Evolutionary conservation across 164 flowering plant genomes (phyloP).

Genomic region (Nymphaea colorata): DNA sequence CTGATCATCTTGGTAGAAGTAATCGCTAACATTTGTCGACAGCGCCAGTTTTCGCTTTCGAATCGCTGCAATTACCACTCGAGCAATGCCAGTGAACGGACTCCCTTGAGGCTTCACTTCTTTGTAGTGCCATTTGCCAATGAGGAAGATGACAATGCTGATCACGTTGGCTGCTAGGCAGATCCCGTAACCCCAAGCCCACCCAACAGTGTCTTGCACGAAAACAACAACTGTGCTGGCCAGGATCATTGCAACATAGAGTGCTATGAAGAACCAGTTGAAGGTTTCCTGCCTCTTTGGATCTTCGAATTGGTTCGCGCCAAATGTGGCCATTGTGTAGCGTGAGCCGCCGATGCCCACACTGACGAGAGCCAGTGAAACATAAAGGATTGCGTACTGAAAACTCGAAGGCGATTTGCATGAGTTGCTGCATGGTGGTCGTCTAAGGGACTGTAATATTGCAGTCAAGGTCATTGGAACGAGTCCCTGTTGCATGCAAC

Average conservation of each 20-base stretch:
- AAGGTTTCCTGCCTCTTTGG: slow-evolving; percentile 19
- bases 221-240: slow-evolving; percentile 11
- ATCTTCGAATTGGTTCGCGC: slow-evolving; percentile 32
- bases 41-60: slow-evolving; percentile 16
- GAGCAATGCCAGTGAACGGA: no score
- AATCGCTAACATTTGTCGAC: slow-evolving; percentile 6
- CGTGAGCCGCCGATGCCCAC: slow-evolving; percentile 33
- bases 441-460: slow-evolving; percentile 23
- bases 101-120: no score
- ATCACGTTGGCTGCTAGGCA: slow-evolving; percentile 11
- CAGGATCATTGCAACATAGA: slow-evolving; percentile 9
- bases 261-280: slow-evolving; percentile 37
- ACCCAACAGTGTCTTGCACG: no score
- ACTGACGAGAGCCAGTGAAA: slow-evolving; percentile 11
- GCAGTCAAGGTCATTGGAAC: slow-evolving; percentile 28
- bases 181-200: slow-evolving; percentile 6
- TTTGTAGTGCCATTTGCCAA: no score
- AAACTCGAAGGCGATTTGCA: slow-evolving; percentile 6
- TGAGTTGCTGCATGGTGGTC: slow-evolving; percentile 17
- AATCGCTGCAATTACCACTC: no score
- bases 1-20: slow-evolving; percentile 1
- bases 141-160: slow-evolving; percentile 1
- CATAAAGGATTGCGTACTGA: slow-evolving; percentile 23
- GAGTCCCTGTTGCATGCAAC: slow-evolving; percentile 18
- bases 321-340: slow-evolving; percentile 28